Percentiles rank a stretch among this genome's conserved stretches.
Evolutionary conservation across 1,284 basidiomycete genomes (phyloP).

Genomic region (Sporisorium exsertum): DNA sequence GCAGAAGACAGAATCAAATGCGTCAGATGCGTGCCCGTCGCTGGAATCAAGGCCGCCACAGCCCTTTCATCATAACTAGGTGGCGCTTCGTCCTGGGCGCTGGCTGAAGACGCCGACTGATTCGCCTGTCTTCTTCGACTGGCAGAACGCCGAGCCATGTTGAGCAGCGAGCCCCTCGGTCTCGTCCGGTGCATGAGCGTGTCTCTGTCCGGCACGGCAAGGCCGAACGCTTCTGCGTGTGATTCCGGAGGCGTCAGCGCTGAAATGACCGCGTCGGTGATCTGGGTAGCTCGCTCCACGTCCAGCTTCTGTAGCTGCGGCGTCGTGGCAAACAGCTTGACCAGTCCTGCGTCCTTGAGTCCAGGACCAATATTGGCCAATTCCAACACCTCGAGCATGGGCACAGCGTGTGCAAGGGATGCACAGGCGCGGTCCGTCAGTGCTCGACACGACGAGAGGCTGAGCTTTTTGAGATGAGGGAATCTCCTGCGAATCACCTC

Average conservation of each 20-base stretch:
- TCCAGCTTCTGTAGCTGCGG: conserved; percentile 82
- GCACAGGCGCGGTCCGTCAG: conserved; percentile 81
- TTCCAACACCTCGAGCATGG: conserved; percentile 83
- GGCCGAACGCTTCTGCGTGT: conserved; percentile 40
- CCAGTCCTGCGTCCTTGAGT: conserved; percentile 76
- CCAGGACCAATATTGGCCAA: conserved; percentile 76
- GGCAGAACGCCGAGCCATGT: conserved; percentile 31
- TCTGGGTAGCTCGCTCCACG: conserved; percentile 82
- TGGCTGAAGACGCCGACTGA: conserved; percentile 10
- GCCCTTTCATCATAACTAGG: conserved; percentile 35
- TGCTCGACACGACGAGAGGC: conserved; percentile 79
- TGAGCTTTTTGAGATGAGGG: conserved; percentile 78
- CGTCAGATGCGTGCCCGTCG: conserved; percentile 77
- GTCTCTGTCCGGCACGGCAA: conserved; percentile 28
- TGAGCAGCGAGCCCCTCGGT: conserved; percentile 31
- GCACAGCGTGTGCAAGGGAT: conserved; percentile 79
- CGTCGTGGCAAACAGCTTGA: conserved; percentile 79
- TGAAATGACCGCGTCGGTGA: conserved; percentile 79
- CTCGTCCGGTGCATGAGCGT: conserved; percentile 25
- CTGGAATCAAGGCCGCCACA: conserved; percentile 40
- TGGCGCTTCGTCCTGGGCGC: conserved; percentile 12
- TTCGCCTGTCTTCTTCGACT: conserved; percentile 32
- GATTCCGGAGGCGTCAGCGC: conserved; percentile 75
- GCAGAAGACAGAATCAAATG: conserved; percentile 77
- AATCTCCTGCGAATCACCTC: conserved; percentile 42